These are phyloP conservation scores for Chrysopogon serrulatus DNA, from an alignment of 176 grass and related monocot genomes.

Conservation along the genomic window DNA sequence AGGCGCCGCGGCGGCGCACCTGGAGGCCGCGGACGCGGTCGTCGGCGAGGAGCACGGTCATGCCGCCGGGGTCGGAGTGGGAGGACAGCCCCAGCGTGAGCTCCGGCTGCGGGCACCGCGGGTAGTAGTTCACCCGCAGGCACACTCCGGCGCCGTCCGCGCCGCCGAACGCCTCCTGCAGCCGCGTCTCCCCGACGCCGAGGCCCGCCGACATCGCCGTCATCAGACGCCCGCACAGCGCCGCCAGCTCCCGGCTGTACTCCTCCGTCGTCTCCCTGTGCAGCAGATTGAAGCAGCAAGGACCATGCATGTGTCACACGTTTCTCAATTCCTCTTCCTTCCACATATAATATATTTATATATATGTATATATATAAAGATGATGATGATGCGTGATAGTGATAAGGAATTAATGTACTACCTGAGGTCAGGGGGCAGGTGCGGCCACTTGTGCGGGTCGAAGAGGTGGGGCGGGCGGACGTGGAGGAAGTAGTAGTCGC, in stretches of 20 bases:
- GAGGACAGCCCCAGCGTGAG: conserved; percentile 63
- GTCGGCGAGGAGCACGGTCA: conserved; percentile 73
- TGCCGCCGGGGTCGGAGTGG: conserved; percentile 84
- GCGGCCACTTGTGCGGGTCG: conserved; percentile 55
- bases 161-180: conserved; percentile 64
- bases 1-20: conserved; percentile 34
- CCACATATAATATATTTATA: neutral
- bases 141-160: conserved; percentile 39
- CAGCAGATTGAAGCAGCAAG: too few relatives aligned
- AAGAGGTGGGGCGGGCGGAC: conserved; percentile 46
- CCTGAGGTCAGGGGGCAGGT: conserved; percentile 52
- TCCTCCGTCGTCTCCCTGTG: conserved; percentile 49
- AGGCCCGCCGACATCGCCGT: conserved; percentile 49
- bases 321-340: too few relatives aligned
- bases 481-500: conserved; percentile 95
- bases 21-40: conserved; percentile 72
- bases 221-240: conserved; percentile 53
- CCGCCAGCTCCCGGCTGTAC: conserved; percentile 52
- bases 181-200: neutral
- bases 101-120: conserved; percentile 70
- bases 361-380: too few relatives aligned
- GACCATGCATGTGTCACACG: too few relatives aligned
- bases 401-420: neutral
- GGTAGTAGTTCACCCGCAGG: conserved; percentile 76
- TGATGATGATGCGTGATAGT: too few relatives aligned